Percentiles rank a stretch among this genome's conserved stretches.
Evolutionary conservation across 345 rosid genomes (phyloP).

Genomic region (Odontarrhena argentea): DNA sequence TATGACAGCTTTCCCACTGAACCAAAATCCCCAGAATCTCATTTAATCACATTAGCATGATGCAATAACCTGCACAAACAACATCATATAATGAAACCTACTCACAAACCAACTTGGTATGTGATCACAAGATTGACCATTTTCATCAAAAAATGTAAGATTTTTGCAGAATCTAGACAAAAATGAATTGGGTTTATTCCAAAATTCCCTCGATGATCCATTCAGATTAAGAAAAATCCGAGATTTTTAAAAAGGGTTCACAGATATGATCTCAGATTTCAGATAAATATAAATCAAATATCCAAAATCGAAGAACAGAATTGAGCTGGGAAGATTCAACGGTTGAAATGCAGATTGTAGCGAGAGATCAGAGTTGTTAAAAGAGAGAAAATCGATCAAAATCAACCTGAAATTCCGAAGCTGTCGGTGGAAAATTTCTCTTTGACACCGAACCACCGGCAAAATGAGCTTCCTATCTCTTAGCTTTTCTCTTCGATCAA

Average conservation of each 20-base stretch:
- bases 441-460: conserved; percentile 14
- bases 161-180: not conserved
- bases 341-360: conserved; percentile 26
- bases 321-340: conserved; percentile 25
- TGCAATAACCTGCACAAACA: conserved; percentile 35
- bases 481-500: conserved; percentile 35
- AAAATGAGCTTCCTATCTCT: conserved; percentile 16
- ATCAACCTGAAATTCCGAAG: conserved; percentile 26
- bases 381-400: conserved; percentile 14
- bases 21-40: conserved; percentile 48
- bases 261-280: conserved; percentile 22
- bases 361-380: conserved; percentile 21
- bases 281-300: not conserved
- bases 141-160: conserved; percentile 1
- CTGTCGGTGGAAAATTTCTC: conserved; percentile 30
- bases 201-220: no score
- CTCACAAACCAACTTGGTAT: conserved; percentile 9
- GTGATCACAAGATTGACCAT: not conserved
- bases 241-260: no score
- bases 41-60: conserved; percentile 45
- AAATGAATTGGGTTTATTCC: no score
- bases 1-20: conserved; percentile 42
- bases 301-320: not conserved
- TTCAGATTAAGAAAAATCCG: no score
- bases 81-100: conserved; percentile 9